These are phyloP conservation scores for Fraxinus americana DNA, from an alignment of 257 asterid species.

Conservation along the genomic window DNA sequence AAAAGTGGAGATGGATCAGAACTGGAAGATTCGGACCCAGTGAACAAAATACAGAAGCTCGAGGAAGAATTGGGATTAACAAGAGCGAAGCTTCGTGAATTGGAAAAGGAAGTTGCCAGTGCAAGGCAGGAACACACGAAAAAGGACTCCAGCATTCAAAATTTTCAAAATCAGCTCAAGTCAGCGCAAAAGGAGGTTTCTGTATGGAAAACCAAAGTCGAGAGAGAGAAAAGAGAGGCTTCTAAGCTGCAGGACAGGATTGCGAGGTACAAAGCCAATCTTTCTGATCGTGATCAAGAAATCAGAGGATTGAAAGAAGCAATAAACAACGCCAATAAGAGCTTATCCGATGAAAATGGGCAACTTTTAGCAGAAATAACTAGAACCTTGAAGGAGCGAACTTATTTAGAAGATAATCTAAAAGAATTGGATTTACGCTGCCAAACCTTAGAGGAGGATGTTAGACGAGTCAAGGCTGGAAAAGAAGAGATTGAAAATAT, in stretches of 20 bases:
- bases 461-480: slow-evolving; percentile 55
- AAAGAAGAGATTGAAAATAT: slow-evolving; percentile 52
- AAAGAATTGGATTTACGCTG: slow-evolving; percentile 72
- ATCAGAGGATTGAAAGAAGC: slow-evolving; percentile 74
- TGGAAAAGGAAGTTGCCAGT: slow-evolving; percentile 51
- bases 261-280: slow-evolving; percentile 60
- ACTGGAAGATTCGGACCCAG: slow-evolving; percentile 30
- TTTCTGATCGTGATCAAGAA: slow-evolving; percentile 83
- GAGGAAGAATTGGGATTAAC: slow-evolving; percentile 51
- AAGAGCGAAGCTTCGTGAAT: slow-evolving; percentile 50
- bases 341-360: slow-evolving; percentile 72
- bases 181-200: slow-evolving; percentile 59
- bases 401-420: slow-evolving; percentile 64
- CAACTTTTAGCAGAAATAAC: slow-evolving; percentile 62
- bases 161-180: slow-evolving; percentile 62
- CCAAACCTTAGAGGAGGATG: slow-evolving; percentile 75
- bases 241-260: slow-evolving; percentile 73
- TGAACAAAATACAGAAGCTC: slow-evolving; percentile 39
- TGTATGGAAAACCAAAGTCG: slow-evolving; percentile 55
- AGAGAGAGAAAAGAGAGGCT: slow-evolving; percentile 68
- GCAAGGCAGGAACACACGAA: slow-evolving; percentile 49
- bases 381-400: slow-evolving; percentile 49
- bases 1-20: slow-evolving; percentile 28
- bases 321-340: slow-evolving; percentile 71
- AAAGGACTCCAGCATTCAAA: slow-evolving; percentile 38